Conservation (phyloP, 1,139 yeast genomes). For the Suhomyces taliae region DNA sequence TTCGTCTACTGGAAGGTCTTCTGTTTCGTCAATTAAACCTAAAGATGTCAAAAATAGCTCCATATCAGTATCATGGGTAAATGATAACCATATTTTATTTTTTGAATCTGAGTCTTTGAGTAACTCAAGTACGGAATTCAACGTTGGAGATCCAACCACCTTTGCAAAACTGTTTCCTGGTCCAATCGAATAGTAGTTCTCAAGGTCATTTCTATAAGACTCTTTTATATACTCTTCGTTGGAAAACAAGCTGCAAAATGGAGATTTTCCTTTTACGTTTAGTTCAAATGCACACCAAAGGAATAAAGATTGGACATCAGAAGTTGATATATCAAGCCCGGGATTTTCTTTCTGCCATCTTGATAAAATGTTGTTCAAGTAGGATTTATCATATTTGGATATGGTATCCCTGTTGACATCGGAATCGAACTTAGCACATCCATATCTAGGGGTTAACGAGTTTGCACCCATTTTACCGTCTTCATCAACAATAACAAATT, state of each 20-base stretch:
- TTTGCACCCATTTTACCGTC: constrained; percentile 20
- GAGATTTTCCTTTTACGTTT: constrained; percentile 46
- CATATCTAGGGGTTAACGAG: constrained; percentile 22
- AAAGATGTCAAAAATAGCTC: constrained; percentile 50
- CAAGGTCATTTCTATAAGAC: constrained; percentile 45
- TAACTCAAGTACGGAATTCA: constrained; percentile 32
- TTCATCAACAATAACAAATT: constrained; percentile 13
- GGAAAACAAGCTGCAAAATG: constrained; percentile 52
- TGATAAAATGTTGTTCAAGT: constrained; percentile 34
- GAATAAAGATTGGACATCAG: constrained; percentile 42
- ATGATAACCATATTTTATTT: constrained; percentile 45
- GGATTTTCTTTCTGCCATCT: constrained; percentile 40
- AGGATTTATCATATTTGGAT: constrained; percentile 19
- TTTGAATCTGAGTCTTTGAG: constrained; percentile 26
- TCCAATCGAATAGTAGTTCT: constrained; percentile 33
- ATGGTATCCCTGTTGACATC: constrained; percentile 18
- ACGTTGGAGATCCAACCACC: constrained; percentile 31
- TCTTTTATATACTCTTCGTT: constrained; percentile 46
- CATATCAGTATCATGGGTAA: constrained; percentile 62
- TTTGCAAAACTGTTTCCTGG: constrained; percentile 24
- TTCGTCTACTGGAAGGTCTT: constrained; percentile 29
- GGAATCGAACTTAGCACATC: constrained; percentile 28
- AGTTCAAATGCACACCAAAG: constrained; percentile 55
- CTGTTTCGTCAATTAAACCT: constrained; percentile 44
- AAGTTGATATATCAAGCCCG: constrained; percentile 37